phyloP scores from a whole-genome alignment of 2,329 filamentous ascomycete species.

The Trematosphaeria pertusa region DNA sequence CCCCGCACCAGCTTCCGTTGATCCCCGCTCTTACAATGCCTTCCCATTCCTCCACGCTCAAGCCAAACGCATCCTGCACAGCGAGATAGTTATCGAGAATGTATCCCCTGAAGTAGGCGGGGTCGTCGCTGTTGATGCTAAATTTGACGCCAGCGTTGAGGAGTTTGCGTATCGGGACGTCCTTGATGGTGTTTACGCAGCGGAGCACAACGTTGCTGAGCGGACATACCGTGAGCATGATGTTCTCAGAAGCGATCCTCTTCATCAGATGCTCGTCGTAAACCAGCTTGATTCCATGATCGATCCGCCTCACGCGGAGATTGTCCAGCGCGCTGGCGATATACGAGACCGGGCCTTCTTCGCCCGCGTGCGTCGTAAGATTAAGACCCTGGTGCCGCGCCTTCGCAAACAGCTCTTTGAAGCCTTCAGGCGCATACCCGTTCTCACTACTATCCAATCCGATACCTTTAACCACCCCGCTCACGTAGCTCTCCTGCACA shows the following conservation, averaged over 20 bases:
- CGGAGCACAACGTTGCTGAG: slow-evolving; percentile 72
- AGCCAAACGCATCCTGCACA: slow-evolving; percentile 73
- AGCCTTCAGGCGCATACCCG: slow-evolving; percentile 58
- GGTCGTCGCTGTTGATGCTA: slow-evolving; percentile 59
- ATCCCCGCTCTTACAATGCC: slow-evolving; percentile 68
- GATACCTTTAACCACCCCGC: slow-evolving; percentile 66
- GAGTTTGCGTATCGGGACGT: slow-evolving; percentile 64
- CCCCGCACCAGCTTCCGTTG: slow-evolving; percentile 72
- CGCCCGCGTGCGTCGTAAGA: slow-evolving; percentile 77
- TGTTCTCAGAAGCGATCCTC: slow-evolving; percentile 63
- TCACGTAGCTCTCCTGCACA: slow-evolving; percentile 53
- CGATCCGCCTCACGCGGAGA: slow-evolving; percentile 71
- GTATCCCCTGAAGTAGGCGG: slow-evolving; percentile 72
- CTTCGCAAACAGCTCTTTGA: slow-evolving; percentile 66
- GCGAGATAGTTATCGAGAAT: slow-evolving; percentile 78
- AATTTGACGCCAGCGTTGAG: slow-evolving; percentile 50
- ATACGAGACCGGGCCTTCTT: slow-evolving; percentile 74
- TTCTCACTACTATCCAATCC: slow-evolving; percentile 70
- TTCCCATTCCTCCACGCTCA: slow-evolving; percentile 71
- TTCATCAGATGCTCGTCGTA: slow-evolving; percentile 66
- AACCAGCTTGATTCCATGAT: slow-evolving; percentile 73
- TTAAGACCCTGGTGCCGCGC: slow-evolving; percentile 62
- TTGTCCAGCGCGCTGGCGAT: slow-evolving; percentile 68
- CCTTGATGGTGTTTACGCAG: slow-evolving; percentile 60
- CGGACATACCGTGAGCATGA: slow-evolving; percentile 75